Conservation (phyloP, 1,284 basidiomycete genomes). For the Inonotus hispidus region DNA sequence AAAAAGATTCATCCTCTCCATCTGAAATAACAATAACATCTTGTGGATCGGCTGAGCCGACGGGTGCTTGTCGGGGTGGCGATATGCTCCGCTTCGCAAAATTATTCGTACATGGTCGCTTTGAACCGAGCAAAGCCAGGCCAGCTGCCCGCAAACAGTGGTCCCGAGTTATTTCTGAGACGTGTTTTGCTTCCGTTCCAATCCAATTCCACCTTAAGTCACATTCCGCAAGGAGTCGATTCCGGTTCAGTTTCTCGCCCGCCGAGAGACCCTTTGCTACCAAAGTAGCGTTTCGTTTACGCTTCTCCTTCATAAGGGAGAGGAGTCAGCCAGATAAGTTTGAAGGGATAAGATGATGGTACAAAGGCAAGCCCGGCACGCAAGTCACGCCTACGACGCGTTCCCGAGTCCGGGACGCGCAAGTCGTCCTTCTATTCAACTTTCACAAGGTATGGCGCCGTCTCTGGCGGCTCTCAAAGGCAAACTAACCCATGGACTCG, state of each 20-base stretch:
- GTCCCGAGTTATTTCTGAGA: slow-evolving; percentile 54
- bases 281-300: slow-evolving; percentile 46
- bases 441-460: neutral
- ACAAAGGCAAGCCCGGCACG: slow-evolving; percentile 1
- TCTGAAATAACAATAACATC: slow-evolving; percentile 68
- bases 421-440: neutral
- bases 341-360: neutral
- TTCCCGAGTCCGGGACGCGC: no score
- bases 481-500: neutral
- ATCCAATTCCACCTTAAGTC: slow-evolving; percentile 74
- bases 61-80: slow-evolving; percentile 11
- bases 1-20: slow-evolving; percentile 48
- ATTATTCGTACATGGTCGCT: slow-evolving; percentile 51
- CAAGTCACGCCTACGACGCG: neutral
- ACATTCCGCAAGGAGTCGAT: slow-evolving; percentile 39
- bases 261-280: slow-evolving; percentile 47
- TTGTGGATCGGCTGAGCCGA: slow-evolving; percentile 38
- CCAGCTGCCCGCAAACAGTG: slow-evolving; percentile 66
- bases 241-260: slow-evolving; percentile 57
- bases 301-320: slow-evolving; percentile 48
- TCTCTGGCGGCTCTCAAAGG: neutral
- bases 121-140: slow-evolving; percentile 43
- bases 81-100: slow-evolving; percentile 29
- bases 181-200: slow-evolving; percentile 51
- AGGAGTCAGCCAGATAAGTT: neutral